Base-by-base conservation (phyloP, 768 basidiomycete species). In the Tephrocybe rancida region DNA sequence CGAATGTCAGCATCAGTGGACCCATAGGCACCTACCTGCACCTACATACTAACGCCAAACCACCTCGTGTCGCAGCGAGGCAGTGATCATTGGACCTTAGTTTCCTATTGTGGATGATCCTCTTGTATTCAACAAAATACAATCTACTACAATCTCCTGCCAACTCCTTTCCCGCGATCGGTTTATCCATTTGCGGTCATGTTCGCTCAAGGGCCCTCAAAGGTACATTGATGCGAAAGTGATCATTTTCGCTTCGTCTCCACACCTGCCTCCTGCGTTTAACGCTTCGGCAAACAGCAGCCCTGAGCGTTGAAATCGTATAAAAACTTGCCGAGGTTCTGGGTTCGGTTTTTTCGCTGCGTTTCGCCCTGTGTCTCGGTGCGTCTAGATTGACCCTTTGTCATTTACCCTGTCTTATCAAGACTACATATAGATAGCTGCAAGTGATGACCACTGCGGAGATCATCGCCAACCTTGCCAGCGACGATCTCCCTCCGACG, bases 391-490 rank as follows among this genome's bases (percentile, higher is more conserved):
- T 2, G 13, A 14, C 8, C 37, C 26, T 2, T 18, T 34, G 16
- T 34, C 34, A 1, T 11, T 45, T 19, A 9, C 3, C 22, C 22
- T 9, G 3, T 22, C 27, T 39, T 24, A 37, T 26, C 6, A 11
- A 26, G 6, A 22, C 6, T 24, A 13, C 1, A 30, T 9, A 22
- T 29, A 7, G 13, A 5, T 24, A 43, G 38, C 19, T 8, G 7
- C 7, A 2, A 22, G 30, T 10, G 37, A 57, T 55, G 58, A 50
- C 41, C 4, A 38, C 49, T 14, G 48, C 32, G 19, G 44, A 46
- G 18, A 50, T 65, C 29, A 48, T 52, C 44, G 32, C 54, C 35
- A 57, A 55, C 26, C 44, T 63, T 26, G 52, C 49, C 38, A 60
- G 55, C 39, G 60, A 57, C 41, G 34, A 43, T 0, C 48, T 55